These are phyloP conservation scores for Lichtheimia ramosa DNA, from an alignment of 371 early-diverging fungal species.

Conservation along the genomic window DNA sequence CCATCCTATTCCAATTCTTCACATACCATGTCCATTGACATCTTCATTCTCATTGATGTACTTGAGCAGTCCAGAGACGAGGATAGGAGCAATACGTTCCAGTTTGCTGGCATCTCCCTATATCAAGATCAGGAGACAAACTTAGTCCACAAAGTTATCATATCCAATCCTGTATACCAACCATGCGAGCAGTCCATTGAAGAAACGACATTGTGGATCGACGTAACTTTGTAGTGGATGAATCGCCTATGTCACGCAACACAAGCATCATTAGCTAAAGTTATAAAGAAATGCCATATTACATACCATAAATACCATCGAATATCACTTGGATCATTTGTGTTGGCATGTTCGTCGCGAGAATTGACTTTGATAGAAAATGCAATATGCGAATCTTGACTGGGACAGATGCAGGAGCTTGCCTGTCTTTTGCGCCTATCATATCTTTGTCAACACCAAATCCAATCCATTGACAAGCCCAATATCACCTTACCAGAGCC, in stretches of 20 bases:
- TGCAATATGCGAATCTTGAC: constrained; percentile 68
- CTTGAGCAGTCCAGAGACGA: constrained; percentile 75
- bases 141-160: too few species aligned
- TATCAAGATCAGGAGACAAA: background rate
- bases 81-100: constrained; percentile 64
- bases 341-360: constrained; percentile 67
- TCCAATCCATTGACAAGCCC: background rate
- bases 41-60: constrained; percentile 61
- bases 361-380: constrained; percentile 62
- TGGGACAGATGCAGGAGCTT: constrained; percentile 45
- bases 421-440: constrained; percentile 21
- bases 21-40: constrained; percentile 38
- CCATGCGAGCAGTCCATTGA: constrained; percentile 88
- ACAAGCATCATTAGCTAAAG: background rate
- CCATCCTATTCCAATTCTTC: background rate
- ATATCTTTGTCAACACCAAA: too few species aligned
- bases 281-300: background rate
- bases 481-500: constrained; percentile 15
- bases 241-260: constrained; percentile 38
- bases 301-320: constrained; percentile 74
- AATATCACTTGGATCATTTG: constrained; percentile 72
- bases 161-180: constrained; percentile 12
- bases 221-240: constrained; percentile 64
- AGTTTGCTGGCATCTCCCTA: constrained; percentile 52
- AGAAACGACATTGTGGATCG: constrained; percentile 79